These are phyloP conservation scores for Mycena leptocephala DNA, from an alignment of 768 basidiomycete genomes.

Conservation along the genomic window DNA sequence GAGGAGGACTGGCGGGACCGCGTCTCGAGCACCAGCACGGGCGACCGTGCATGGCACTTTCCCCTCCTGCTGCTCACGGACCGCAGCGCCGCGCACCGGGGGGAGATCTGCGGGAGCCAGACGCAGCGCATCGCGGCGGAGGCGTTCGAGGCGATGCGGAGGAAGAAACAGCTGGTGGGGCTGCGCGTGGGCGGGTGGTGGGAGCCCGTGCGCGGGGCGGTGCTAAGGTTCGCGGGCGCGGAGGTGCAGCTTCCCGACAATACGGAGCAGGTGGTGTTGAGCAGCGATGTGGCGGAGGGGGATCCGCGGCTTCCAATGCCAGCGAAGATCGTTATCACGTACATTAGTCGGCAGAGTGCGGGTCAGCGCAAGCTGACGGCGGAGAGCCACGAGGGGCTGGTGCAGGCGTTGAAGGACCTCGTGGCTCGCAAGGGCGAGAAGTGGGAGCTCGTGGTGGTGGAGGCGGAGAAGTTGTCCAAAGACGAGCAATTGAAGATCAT, in stretches of 20 bases:
- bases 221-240: slow-evolving; percentile 80
- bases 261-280: slow-evolving; percentile 26
- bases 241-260: slow-evolving; percentile 41
- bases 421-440: too few species aligned
- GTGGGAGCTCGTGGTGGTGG: too few species aligned
- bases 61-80: slow-evolving; percentile 80
- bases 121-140: slow-evolving; percentile 84
- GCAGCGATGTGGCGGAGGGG: slow-evolving; percentile 30
- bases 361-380: too few species aligned
- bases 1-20: slow-evolving; percentile 84
- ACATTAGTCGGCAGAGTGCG: slow-evolving; percentile 79
- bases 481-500: too few species aligned
- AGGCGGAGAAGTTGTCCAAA: too few species aligned
- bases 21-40: slow-evolving; percentile 46
- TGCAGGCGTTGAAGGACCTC: too few species aligned
- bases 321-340: slow-evolving; percentile 76
- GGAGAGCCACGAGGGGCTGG: too few species aligned
- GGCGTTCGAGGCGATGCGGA: slow-evolving; percentile 70
- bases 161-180: slow-evolving; percentile 51
- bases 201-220: slow-evolving; percentile 78
- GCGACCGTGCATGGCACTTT: slow-evolving; percentile 76
- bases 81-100: slow-evolving; percentile 84
- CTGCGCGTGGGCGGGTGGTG: slow-evolving; percentile 77
- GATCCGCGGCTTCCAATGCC: slow-evolving; percentile 57
- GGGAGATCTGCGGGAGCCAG: slow-evolving; percentile 71